Evolutionary conservation across 331 rosid genomes (phyloP).

Genomic region (Ulmus americana): DNA sequence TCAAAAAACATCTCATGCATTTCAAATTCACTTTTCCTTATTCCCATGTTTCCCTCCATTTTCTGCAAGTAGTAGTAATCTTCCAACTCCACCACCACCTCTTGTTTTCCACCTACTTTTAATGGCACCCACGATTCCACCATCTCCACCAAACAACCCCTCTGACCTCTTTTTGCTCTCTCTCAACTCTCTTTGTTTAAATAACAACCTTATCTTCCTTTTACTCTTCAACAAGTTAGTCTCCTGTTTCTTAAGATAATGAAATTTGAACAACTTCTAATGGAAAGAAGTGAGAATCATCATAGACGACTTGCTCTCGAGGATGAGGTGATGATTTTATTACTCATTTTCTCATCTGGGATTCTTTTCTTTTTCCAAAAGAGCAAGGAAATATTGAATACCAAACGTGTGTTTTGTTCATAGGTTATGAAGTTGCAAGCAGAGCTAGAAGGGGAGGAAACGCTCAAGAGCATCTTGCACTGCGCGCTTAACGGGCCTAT

Average conservation of each 20-base stretch:
- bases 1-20: constrained; percentile 12
- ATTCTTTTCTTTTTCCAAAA: not conserved
- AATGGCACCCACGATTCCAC: constrained; percentile 44
- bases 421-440: constrained; percentile 62
- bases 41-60: not conserved
- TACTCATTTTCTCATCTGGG: constrained; percentile 4
- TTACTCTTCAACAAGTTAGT: not conserved
- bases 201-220: not conserved
- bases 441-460: constrained; percentile 57
- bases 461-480: constrained; percentile 45
- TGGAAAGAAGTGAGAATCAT: constrained; percentile 46
- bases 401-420: not conserved
- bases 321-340: constrained; percentile 42
- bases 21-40: not conserved
- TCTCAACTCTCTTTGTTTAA: constrained; percentile 1
- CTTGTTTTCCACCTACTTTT: constrained; percentile 26
- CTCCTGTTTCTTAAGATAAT: constrained; percentile 23
- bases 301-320: constrained; percentile 54
- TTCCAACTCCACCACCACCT: constrained; percentile 13
- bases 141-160: constrained; percentile 5
- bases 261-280: constrained; percentile 80
- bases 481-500: constrained; percentile 61
- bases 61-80: constrained; percentile 9
- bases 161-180: not conserved
- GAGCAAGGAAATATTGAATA: not conserved